phyloP scores from a whole-genome alignment of 768 basidiomycete genomes.

The Suillus decipiens region DNA sequence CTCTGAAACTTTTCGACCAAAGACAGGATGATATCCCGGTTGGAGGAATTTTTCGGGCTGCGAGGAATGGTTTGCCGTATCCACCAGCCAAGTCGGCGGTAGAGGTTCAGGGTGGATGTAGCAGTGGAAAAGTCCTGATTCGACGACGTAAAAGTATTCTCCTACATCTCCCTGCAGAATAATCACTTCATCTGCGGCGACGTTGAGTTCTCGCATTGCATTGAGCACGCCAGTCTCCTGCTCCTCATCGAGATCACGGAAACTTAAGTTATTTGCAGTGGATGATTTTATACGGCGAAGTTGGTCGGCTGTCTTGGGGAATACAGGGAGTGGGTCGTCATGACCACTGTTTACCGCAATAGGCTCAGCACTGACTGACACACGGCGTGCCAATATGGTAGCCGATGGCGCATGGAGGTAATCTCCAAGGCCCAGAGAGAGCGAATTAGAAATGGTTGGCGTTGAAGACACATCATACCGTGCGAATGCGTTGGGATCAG shows the following conservation, averaged over 20 bases:
- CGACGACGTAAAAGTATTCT: slow-evolving; percentile 97
- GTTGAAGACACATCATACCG: slow-evolving; percentile 49
- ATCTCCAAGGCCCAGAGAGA: slow-evolving; percentile 50
- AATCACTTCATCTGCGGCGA: slow-evolving; percentile 78
- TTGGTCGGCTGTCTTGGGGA: slow-evolving; percentile 81
- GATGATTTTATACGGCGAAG: slow-evolving; percentile 84
- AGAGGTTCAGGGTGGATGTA: slow-evolving; percentile 73
- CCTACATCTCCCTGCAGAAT: slow-evolving; percentile 97
- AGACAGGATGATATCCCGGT: slow-evolving; percentile 65
- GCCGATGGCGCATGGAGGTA: slow-evolving; percentile 73
- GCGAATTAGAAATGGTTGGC: slow-evolving; percentile 44
- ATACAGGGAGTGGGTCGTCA: slow-evolving; percentile 72
- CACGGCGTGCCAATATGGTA: slow-evolving; percentile 85
- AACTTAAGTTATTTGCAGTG: slow-evolving; percentile 88
- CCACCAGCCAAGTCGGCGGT: slow-evolving; percentile 58
- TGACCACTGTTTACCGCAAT: slow-evolving; percentile 76
- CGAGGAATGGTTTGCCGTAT: slow-evolving; percentile 38
- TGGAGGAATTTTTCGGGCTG: slow-evolving; percentile 59
- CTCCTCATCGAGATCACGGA: slow-evolving; percentile 95
- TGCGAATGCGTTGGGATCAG: slow-evolving; percentile 48
- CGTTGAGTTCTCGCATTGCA: slow-evolving; percentile 89
- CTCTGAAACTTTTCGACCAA: slow-evolving; percentile 82
- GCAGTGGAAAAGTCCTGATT: slow-evolving; percentile 82
- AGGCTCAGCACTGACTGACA: slow-evolving; percentile 95
- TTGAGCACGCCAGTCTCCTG: slow-evolving; percentile 91